Percentiles rank a stretch among this genome's conserved stretches.
Conservation (phyloP, 2,329 filamentous ascomycete species). For the Pseudogymnoascus sp. region DNA sequence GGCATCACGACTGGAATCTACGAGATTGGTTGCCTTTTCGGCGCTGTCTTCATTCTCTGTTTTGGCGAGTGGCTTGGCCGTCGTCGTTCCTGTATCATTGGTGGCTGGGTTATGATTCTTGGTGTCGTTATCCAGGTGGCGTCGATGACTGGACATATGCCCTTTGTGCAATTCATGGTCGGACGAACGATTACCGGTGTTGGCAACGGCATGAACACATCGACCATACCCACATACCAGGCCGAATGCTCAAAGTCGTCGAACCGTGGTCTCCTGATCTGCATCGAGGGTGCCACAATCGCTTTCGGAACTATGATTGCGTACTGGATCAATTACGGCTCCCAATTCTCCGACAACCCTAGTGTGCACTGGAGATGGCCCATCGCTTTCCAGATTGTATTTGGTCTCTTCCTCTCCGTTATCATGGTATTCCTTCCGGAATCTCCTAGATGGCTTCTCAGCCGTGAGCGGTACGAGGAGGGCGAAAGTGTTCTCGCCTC, state of each 20-base stretch:
- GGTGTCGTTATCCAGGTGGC: slow-evolving; percentile 75
- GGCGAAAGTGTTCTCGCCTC: slow-evolving; percentile 13
- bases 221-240: slow-evolving; percentile 89
- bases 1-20: slow-evolving; percentile 98
- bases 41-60: slow-evolving; percentile 76
- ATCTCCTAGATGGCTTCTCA: slow-evolving; percentile 83
- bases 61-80: slow-evolving; percentile 89
- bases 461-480: background rate
- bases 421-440: slow-evolving; percentile 78
- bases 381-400: slow-evolving; percentile 78
- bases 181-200: slow-evolving; percentile 79
- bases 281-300: slow-evolving; percentile 57
- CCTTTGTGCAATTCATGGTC: slow-evolving; percentile 71
- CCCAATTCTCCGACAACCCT: slow-evolving; percentile 73
- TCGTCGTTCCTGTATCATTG: slow-evolving; percentile 83
- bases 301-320: slow-evolving; percentile 10
- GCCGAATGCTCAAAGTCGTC: slow-evolving; percentile 94
- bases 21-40: slow-evolving; percentile 85
- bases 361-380: slow-evolving; percentile 75
- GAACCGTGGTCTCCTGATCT: slow-evolving; percentile 89
- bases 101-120: slow-evolving; percentile 76
- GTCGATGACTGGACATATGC: slow-evolving; percentile 68
- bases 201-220: slow-evolving; percentile 80
- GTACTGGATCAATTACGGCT: slow-evolving; percentile 91
- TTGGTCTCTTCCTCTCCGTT: slow-evolving; percentile 40